These are phyloP conservation scores for Apiotrichum veenhuisii DNA, from an alignment of 1,284 basidiomycete genomes.

Conservation along the genomic window DNA sequence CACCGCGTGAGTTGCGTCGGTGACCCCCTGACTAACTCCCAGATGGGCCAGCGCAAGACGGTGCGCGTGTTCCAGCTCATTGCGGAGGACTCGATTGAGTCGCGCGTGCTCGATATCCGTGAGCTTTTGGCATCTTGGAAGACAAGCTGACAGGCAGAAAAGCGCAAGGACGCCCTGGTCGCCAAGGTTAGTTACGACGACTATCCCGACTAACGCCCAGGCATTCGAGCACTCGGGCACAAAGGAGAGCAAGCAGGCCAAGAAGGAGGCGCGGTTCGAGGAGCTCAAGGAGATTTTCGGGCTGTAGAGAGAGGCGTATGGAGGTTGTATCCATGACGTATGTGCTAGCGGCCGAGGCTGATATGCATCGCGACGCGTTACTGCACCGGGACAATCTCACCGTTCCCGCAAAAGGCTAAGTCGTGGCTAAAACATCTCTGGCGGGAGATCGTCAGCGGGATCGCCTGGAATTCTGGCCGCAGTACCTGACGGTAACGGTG, in stretches of 20 bases:
- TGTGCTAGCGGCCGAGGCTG: too few relatives aligned
- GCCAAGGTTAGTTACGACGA: slow-evolving; percentile 24
- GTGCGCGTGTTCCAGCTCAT: slow-evolving; percentile 85
- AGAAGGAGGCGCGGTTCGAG: slow-evolving; percentile 42
- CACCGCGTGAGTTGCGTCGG: slow-evolving; percentile 56
- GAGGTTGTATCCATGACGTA: too few relatives aligned
- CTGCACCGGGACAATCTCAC: too few relatives aligned
- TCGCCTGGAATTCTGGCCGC: too few relatives aligned
- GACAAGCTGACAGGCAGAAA: slow-evolving; percentile 27
- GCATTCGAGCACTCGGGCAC: slow-evolving; percentile 43
- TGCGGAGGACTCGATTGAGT: slow-evolving; percentile 79
- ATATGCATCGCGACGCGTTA: too few relatives aligned
- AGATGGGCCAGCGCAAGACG: slow-evolving; percentile 71
- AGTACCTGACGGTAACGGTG: too few relatives aligned
- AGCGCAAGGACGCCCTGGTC: slow-evolving; percentile 41
- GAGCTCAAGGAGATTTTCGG: slow-evolving; percentile 45
- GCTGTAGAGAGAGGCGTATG: slow-evolving; percentile 5
- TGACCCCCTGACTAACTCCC: slow-evolving; percentile 27
- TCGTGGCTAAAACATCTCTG: too few relatives aligned
- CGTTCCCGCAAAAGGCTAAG: too few relatives aligned
- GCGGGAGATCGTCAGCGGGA: too few relatives aligned
- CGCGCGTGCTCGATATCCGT: slow-evolving; percentile 80
- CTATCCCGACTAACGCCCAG: slow-evolving; percentile 14
- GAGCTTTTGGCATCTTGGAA: slow-evolving; percentile 46
- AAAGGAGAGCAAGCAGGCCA: slow-evolving; percentile 27